Conservation (phyloP, 2,329 filamentous ascomycete genomes). For the Hypoxylon sp. region DNA sequence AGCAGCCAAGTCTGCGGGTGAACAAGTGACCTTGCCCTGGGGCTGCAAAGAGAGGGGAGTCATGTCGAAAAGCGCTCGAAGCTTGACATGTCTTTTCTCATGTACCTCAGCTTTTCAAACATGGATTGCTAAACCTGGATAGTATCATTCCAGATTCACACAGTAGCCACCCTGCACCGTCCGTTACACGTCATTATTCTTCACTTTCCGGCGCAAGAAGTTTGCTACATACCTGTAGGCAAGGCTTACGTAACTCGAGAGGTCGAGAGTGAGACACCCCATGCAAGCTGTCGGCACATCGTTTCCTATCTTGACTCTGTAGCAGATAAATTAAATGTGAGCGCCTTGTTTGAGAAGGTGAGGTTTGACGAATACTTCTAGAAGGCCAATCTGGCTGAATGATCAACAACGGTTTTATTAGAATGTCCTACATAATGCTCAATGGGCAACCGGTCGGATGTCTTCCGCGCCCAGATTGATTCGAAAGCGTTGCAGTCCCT, state of each 20-base stretch:
- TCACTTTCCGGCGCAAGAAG: constrained; percentile 23
- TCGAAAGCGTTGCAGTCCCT: constrained; percentile 1
- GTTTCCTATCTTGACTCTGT: constrained; percentile 32
- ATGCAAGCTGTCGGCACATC: constrained; percentile 38
- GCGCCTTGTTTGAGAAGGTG: constrained; percentile 23
- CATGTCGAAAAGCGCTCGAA: constrained; percentile 1
- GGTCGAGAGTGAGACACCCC: constrained; percentile 24
- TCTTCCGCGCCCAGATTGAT: constrained; percentile 37
- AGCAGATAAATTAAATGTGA: constrained; percentile 42
- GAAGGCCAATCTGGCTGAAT: constrained; percentile 36
- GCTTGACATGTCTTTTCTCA: not conserved
- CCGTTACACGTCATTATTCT: constrained; percentile 6
- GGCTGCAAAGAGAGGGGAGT: not conserved
- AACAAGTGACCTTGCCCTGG: constrained; percentile 21
- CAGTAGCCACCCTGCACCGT: constrained; percentile 10
- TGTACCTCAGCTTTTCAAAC: not conserved
- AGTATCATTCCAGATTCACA: constrained; percentile 22
- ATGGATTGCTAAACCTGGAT: constrained; percentile 11
- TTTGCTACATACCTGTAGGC: constrained; percentile 8
- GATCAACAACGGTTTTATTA: constrained; percentile 37
- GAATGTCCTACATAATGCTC: constrained; percentile 20
- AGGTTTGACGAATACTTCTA: constrained; percentile 40
- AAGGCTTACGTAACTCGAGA: constrained; percentile 34
- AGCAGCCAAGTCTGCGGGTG: constrained; percentile 22
- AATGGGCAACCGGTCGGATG: constrained; percentile 41